Evolutionary conservation across 2,329 filamentous ascomycete genomes (phyloP).

Genomic region (Aspergillus candidus): DNA sequence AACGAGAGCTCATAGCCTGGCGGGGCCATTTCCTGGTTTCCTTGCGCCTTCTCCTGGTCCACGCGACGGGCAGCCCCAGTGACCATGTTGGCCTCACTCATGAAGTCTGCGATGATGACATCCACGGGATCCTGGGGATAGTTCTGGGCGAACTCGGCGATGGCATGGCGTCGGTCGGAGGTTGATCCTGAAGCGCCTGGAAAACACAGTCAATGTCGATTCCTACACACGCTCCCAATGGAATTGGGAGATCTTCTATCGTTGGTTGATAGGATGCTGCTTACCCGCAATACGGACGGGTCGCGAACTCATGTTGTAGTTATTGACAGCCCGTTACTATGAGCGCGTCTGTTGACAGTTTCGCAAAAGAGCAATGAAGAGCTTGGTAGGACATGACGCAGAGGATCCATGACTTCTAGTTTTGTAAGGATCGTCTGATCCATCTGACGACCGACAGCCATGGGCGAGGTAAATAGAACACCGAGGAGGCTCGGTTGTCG

Average conservation of each 20-base stretch:
- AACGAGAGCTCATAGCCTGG: constrained; percentile 50
- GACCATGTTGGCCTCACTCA: constrained; percentile 51
- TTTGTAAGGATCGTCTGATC: background rate
- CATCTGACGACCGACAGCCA: background rate
- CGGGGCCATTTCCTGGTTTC: constrained; percentile 8
- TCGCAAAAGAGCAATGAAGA: no score
- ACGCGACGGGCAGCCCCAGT: constrained; percentile 29
- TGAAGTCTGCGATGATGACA: constrained; percentile 44
- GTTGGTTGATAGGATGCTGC: background rate
- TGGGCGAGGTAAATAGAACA: background rate
- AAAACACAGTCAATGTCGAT: background rate
- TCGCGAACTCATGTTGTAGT: constrained; percentile 14
- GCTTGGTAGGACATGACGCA: no score
- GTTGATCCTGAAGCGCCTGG: constrained; percentile 41
- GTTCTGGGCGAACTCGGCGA: constrained; percentile 38
- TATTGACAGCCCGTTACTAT: background rate
- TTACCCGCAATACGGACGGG: constrained; percentile 26
- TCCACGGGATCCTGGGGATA: constrained; percentile 41
- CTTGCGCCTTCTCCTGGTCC: constrained; percentile 26
- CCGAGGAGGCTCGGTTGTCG: constrained; percentile 12
- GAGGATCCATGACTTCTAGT: background rate
- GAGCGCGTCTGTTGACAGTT: no score
- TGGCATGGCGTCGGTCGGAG: constrained; percentile 42
- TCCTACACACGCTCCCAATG: background rate
- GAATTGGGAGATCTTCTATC: no score